Percentiles rank a stretch among this genome's conserved stretches.
Evolutionary conservation across 257 asterid species (phyloP).

Genomic region (Ilex aquifolium): DNA sequence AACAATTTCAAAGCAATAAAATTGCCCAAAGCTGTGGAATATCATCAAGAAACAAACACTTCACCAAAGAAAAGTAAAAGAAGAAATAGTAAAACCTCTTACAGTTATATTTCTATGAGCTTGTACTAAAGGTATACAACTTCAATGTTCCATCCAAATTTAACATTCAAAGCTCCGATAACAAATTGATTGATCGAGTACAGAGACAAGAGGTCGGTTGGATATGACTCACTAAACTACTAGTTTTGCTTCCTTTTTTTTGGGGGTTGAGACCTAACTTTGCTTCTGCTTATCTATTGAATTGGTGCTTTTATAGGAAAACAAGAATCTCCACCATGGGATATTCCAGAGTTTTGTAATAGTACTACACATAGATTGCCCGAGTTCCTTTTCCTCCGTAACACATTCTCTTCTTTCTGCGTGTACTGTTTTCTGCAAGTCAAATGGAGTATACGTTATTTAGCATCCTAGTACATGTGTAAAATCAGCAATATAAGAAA

Average conservation of each 20-base stretch:
- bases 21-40: no score
- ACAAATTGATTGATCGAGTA: no score
- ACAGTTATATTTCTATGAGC: no score
- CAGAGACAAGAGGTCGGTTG: no score
- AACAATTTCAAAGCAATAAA: no score
- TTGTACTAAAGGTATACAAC: no score
- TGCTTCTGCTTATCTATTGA: constrained; percentile 17
- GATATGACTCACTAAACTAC: no score
- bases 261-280: neutral
- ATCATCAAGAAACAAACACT: no score
- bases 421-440: constrained; percentile 19
- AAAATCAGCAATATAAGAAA: neutral
- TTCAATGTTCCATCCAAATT: no score
- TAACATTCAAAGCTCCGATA: no score
- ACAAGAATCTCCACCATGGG: constrained; percentile 43
- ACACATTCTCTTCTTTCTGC: constrained; percentile 17
- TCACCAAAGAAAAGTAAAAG: no score
- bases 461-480: neutral
- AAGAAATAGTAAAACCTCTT: no score
- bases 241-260: neutral
- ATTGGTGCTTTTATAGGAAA: constrained; percentile 20
- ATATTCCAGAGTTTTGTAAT: constrained; percentile 30
- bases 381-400: constrained; percentile 18
- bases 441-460: neutral
- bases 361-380: constrained; percentile 30